Evolutionary conservation across 208 protist genomes (phyloP), one percentile per base, ranked within the genome.

Genomic region (Crithidia fasciculata): DNA sequence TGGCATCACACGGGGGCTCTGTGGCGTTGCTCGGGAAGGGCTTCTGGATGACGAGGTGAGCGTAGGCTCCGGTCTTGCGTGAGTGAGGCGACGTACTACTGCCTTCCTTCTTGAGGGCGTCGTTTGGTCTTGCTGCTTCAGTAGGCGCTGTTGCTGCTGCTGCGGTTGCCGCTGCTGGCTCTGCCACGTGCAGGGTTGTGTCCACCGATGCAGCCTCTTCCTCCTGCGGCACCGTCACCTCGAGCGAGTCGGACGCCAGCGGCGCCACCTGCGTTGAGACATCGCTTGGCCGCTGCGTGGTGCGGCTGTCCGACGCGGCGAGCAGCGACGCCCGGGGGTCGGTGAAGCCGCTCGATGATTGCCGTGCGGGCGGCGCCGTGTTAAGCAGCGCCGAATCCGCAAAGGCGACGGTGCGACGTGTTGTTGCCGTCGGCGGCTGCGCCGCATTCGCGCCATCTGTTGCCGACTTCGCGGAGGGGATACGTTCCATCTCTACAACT

Each of bases 21-120:
- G 28, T 40, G 12, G 18, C 13, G 0, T 61, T 41, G 43, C 52
- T 53, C 9, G 39, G 28, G 40, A 3, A 19, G 19, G 65, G 65
- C 65, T 70, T 70, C 18, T 40, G 13, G 39, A 70, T 70, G 5
- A 61, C 65, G 15, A 70, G 43, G 53, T 61, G 49, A 15, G 52
- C 54, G 43, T 59, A 70, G 2, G 53, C 53, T 36, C 28, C 61
- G 37, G 50, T 59, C 12, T 70, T 39, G 5, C 65, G 52, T 3
- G 8, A 28, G 65, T 61, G 65, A 8, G 65, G 45, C 2, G 53
- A 70, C 2, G 65, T 4, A 13, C 13, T 16, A 19, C 4, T 10
- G 44, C 49, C 2, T 5, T 8, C 53, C 5, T 54, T 40, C 0
- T 18, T 40, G 7, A 53, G 41, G 41, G 8, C 58, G 6, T 50